These are phyloP conservation scores for Neoarthrinium moseri DNA, from an alignment of 2,329 filamentous ascomycete species.

Conservation along the genomic window DNA sequence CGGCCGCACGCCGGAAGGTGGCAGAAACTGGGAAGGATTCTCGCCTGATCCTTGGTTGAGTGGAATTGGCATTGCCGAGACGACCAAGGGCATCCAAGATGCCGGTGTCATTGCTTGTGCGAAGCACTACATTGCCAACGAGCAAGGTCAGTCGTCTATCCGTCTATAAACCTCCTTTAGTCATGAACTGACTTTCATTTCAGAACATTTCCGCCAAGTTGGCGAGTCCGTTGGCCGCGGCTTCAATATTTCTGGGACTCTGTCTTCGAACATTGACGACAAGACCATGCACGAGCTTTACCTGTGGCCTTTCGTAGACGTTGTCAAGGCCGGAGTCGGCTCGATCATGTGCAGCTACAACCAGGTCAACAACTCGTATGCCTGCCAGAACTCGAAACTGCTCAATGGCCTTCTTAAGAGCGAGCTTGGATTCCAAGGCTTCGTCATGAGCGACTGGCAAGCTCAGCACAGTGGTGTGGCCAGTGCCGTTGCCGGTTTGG, in stretches of 20 bases:
- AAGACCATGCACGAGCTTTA: slow-evolving; percentile 75
- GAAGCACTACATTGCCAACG: slow-evolving; percentile 70
- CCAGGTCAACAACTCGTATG: slow-evolving; percentile 77
- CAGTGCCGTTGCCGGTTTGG: slow-evolving; percentile 69
- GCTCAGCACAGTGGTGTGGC: slow-evolving; percentile 70
- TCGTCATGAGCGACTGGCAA: slow-evolving; percentile 78
- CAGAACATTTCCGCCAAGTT: slow-evolving; percentile 72
- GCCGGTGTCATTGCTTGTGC: slow-evolving; percentile 76
- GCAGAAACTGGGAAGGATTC: slow-evolving; percentile 71
- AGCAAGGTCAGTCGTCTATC: slow-evolving; percentile 51
- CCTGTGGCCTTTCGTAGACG: slow-evolving; percentile 76
- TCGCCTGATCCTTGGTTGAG: slow-evolving; percentile 75
- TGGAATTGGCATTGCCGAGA: slow-evolving; percentile 69
- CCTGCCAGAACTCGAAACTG: slow-evolving; percentile 75
- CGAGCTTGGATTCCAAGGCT: slow-evolving; percentile 79
- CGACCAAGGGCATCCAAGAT: slow-evolving; percentile 77
- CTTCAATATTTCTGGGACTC: slow-evolving; percentile 58
- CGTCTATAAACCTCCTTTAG: no score
- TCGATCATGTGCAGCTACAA: slow-evolving; percentile 70
- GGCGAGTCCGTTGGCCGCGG: slow-evolving; percentile 56
- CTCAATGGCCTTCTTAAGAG: slow-evolving; percentile 76
- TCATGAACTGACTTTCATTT: no score
- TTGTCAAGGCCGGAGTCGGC: slow-evolving; percentile 65
- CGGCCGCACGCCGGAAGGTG: slow-evolving; percentile 65
- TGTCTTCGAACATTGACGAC: slow-evolving; percentile 66